phyloP scores from a whole-genome alignment of 306 rosid species.

The Leucaena leucocephala region DNA sequence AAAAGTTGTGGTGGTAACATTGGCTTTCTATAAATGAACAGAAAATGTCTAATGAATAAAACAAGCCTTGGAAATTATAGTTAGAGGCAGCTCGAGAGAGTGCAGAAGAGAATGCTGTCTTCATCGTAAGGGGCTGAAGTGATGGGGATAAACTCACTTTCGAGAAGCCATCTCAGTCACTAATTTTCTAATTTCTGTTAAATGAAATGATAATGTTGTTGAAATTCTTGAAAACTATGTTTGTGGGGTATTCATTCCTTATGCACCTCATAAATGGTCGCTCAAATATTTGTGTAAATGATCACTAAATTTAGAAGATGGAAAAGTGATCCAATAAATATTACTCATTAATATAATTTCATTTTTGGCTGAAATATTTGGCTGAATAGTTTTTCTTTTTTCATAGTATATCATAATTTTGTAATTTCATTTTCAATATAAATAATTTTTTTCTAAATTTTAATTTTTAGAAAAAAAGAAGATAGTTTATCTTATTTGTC shows the following conservation, averaged over 20 bases:
- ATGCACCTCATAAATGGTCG: background rate
- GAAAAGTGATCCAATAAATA: too few relatives aligned
- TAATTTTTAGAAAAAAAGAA: background rate
- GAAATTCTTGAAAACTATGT: background rate
- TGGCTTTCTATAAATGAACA: background rate
- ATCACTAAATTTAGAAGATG: too few relatives aligned
- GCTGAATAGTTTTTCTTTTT: too few relatives aligned
- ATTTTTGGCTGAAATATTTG: too few relatives aligned
- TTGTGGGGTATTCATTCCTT: background rate
- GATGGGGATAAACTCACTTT: conserved; percentile 15
- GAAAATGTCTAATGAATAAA: background rate
- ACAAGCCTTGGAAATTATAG: background rate
- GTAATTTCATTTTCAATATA: too few relatives aligned
- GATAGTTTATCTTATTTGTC: too few relatives aligned
- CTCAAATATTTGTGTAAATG: conserved; percentile 2
- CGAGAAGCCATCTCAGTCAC: background rate
- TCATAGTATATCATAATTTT: too few relatives aligned
- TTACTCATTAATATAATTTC: too few relatives aligned
- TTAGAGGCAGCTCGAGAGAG: background rate
- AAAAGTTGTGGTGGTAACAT: background rate
- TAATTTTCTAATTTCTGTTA: background rate
- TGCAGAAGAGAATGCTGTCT: background rate
- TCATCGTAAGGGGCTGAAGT: background rate
- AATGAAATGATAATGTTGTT: background rate
- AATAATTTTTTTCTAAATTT: background rate